A percentile compares a stretch with the other conserved stretches of the same genome.
Evolutionary conservation across 2,329 filamentous ascomycete species (phyloP).

Genomic region (Acarospora socialis): DNA sequence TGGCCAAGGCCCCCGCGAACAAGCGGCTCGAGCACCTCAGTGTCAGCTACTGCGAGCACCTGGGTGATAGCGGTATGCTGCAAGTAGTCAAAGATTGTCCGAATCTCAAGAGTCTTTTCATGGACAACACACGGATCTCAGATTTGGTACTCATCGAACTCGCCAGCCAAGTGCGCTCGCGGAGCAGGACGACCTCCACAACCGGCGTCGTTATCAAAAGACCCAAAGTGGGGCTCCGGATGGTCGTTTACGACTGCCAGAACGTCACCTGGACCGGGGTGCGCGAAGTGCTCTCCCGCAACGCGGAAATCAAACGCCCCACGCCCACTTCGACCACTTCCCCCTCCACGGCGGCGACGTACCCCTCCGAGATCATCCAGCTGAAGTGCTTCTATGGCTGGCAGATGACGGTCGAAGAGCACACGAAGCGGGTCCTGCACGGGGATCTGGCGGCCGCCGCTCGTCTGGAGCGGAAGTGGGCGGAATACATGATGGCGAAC

Average conservation of each 20-base stretch:
- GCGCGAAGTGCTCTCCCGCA: constrained; percentile 71
- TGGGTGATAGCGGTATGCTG: constrained; percentile 73
- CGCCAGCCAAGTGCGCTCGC: constrained; percentile 59
- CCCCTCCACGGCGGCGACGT: constrained; percentile 22
- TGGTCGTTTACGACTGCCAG: constrained; percentile 83
- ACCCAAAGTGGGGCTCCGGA: constrained; percentile 50
- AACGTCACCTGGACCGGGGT: constrained; percentile 89
- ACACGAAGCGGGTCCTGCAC: constrained; percentile 68
- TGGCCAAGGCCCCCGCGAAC: constrained; percentile 65
- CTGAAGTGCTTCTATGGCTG: constrained; percentile 92
- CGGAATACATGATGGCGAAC: constrained; percentile 81
- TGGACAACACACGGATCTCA: constrained; percentile 88
- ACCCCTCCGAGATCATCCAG: constrained; percentile 64
- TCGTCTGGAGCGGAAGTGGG: constrained; percentile 81
- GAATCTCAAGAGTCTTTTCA: constrained; percentile 55
- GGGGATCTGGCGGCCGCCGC: constrained; percentile 62
- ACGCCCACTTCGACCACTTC: constrained; percentile 14
- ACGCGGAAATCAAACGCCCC: constrained; percentile 55
- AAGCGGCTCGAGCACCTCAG: constrained; percentile 62
- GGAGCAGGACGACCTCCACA: constrained; percentile 36
- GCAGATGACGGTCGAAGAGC: constrained; percentile 89
- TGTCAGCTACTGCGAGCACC: constrained; percentile 74
- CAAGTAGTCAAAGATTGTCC: constrained; percentile 65
- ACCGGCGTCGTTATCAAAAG: constrained; percentile 26
- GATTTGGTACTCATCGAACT: constrained; percentile 78